Evolutionary conservation across 768 basidiomycete species (phyloP).

Genomic region (Collybiopsis luxurians): DNA sequence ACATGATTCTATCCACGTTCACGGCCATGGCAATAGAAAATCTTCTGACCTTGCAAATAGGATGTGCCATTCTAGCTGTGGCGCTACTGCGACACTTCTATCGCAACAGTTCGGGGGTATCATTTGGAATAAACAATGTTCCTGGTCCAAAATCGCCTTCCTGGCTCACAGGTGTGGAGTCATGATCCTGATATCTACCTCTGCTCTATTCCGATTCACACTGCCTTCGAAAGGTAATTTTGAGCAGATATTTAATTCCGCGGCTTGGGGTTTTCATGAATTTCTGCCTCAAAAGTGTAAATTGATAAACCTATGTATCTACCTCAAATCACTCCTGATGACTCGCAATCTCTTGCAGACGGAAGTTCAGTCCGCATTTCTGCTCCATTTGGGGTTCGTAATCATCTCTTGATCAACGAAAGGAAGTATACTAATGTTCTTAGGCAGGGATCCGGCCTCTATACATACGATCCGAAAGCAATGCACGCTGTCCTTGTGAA

Average conservation of each 20-base stretch:
- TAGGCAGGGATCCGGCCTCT: neutral
- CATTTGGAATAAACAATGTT: neutral
- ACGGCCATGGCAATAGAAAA: too few relatives aligned
- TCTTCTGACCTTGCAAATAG: too few relatives aligned
- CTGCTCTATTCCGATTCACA: too few relatives aligned
- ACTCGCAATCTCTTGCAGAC: neutral
- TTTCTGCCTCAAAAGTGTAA: neutral
- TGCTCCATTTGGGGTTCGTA: neutral
- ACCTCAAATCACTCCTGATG: neutral
- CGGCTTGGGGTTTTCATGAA: conserved; percentile 2
- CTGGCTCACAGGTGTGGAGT: neutral
- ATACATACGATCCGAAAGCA: conserved; percentile 1
- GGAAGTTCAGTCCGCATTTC: neutral
- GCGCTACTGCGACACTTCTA: neutral
- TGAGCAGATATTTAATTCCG: neutral
- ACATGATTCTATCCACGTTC: too few relatives aligned
- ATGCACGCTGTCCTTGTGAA: neutral
- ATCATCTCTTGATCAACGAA: neutral
- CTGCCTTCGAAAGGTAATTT: neutral
- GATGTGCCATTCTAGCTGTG: too few relatives aligned
- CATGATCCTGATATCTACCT: too few relatives aligned
- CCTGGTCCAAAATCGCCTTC: conserved; percentile 3
- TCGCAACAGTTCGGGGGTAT: neutral
- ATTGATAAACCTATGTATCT: neutral
- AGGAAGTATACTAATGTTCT: neutral